Percentiles rank a stretch among this genome's conserved stretches.
These are phyloP conservation scores for Neurospora intermedia DNA, from an alignment of 495 filamentous ascomycete species.

Conservation along the genomic window DNA sequence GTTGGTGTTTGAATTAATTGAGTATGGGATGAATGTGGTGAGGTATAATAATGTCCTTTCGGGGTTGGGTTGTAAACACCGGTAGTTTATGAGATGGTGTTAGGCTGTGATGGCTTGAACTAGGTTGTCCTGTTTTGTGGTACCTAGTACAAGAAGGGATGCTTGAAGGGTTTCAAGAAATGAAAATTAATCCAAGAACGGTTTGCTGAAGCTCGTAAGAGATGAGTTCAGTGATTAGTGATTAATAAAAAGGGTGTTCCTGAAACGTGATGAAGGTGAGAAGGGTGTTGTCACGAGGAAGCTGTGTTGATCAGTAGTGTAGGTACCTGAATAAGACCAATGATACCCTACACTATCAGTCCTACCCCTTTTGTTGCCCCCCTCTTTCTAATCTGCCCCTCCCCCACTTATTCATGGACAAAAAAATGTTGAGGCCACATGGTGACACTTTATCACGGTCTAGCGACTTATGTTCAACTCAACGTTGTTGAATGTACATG, in stretches of 20 bases:
- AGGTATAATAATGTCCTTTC: background rate
- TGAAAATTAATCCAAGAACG: background rate
- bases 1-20: background rate
- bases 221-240: background rate
- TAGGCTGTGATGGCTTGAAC: background rate
- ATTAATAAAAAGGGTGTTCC: background rate
- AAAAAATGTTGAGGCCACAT: too few species aligned
- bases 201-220: too few species aligned
- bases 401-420: slow-evolving; percentile 1
- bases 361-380: slow-evolving; percentile 1
- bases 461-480: too few species aligned
- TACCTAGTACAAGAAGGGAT: background rate
- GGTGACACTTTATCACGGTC: too few species aligned
- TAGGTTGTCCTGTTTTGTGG: background rate
- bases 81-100: too few species aligned
- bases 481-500: too few species aligned
- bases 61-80: background rate
- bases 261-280: background rate
- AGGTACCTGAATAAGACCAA: background rate
- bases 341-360: too few species aligned
- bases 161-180: background rate
- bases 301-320: background rate
- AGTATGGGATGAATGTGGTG: background rate
- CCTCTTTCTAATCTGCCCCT: slow-evolving; percentile 1
- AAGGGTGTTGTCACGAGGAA: background rate